phyloP scores from a whole-genome alignment of 75 land plant species.

The Cupressus sempervirens region DNA sequence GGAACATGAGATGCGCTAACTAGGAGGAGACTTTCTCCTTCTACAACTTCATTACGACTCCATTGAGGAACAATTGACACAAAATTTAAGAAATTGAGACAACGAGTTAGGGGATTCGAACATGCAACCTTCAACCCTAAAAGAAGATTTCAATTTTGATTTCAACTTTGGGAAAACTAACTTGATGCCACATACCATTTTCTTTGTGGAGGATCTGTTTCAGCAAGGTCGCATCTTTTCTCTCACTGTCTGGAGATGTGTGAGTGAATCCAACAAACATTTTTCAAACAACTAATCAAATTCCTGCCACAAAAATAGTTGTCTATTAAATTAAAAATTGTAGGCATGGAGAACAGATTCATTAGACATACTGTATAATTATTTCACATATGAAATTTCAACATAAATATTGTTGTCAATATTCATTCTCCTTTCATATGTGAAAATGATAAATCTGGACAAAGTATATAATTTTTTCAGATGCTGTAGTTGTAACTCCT shows the following conservation, averaged over 20 bases:
- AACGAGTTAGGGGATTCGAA: neutral
- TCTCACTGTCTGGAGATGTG: neutral
- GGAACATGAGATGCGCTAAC: neutral
- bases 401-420: too few relatives aligned
- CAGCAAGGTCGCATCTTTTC: neutral
- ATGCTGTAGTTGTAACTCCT: too few relatives aligned
- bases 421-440: too few relatives aligned
- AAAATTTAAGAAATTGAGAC: neutral
- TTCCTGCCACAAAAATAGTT: neutral
- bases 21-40: neutral
- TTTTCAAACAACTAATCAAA: neutral
- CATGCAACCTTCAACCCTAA: neutral
- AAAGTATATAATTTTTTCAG: too few relatives aligned
- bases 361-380: too few relatives aligned
- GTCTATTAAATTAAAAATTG: neutral
- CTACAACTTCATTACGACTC: neutral
- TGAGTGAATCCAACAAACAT: neutral
- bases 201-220: slow-evolving; percentile 7
- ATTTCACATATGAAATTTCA: neutral
- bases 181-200: neutral
- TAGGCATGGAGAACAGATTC: slow-evolving; percentile 1
- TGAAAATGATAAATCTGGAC: too few relatives aligned
- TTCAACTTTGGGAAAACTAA: neutral
- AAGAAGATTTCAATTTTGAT: neutral
- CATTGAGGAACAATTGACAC: neutral